These are phyloP conservation scores for Maudiozyma pseudohumilis DNA, from an alignment of 805 yeast genomes.

Conservation along the genomic window DNA sequence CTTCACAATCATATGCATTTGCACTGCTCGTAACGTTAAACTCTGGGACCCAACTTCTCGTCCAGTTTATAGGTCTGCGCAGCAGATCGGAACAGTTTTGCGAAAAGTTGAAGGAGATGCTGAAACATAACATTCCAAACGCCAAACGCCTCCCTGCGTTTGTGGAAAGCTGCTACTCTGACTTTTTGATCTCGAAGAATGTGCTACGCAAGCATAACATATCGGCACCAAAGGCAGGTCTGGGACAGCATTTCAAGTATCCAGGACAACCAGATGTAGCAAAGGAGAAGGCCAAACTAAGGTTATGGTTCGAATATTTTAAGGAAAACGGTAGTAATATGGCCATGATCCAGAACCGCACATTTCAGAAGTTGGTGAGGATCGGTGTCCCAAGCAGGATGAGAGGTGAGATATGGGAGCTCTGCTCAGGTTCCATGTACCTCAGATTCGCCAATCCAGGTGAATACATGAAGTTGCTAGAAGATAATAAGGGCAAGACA, in stretches of 20 bases:
- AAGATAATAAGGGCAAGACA: constrained; percentile 48
- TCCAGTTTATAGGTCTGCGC: constrained; percentile 71
- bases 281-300: constrained; percentile 76
- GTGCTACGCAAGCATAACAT: constrained; percentile 30
- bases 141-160: constrained; percentile 57
- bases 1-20: constrained; percentile 64
- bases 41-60: constrained; percentile 49
- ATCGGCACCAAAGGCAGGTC: constrained; percentile 66
- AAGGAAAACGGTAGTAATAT: constrained; percentile 76
- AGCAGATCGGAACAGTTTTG: constrained; percentile 78
- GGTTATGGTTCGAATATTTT: constrained; percentile 89
- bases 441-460: constrained; percentile 52
- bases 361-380: constrained; percentile 72
- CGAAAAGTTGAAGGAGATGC: constrained; percentile 46
- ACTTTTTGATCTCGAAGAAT: constrained; percentile 57
- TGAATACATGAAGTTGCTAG: constrained; percentile 49
- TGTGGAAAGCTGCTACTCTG: constrained; percentile 70
- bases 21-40: constrained; percentile 66
- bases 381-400: constrained; percentile 91
- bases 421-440: constrained; percentile 78
- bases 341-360: constrained; percentile 60
- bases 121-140: constrained; percentile 53
- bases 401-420: constrained; percentile 95
- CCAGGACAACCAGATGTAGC: constrained; percentile 79
- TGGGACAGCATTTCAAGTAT: constrained; percentile 74